A percentile compares a stretch with the other conserved stretches of the same genome.
Conservation (phyloP, 2,329 filamentous ascomycete genomes). For the Endocalyx cinctus region DNA sequence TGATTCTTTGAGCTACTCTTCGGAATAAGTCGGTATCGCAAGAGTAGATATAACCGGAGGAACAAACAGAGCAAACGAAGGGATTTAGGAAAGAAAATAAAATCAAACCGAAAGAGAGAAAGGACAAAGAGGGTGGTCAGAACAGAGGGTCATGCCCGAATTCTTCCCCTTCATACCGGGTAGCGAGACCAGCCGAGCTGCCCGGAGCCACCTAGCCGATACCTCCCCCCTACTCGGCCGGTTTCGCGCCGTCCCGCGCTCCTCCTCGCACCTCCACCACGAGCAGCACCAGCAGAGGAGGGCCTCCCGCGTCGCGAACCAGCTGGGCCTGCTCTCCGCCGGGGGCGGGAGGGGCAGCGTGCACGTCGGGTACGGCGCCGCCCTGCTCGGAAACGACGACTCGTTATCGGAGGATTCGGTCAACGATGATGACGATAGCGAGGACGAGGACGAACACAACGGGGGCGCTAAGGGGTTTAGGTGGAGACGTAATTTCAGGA, state of each 20-base stretch:
- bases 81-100: too few species aligned
- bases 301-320: conserved; percentile 17
- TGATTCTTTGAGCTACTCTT: too few species aligned
- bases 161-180: conserved; percentile 67
- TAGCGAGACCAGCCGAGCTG: conserved; percentile 47
- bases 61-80: too few species aligned
- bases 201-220: conserved; percentile 38
- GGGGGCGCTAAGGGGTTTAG: conserved; percentile 14
- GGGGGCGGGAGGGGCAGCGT: conserved; percentile 44
- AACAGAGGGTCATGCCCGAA: conserved; percentile 46
- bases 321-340: conserved; percentile 34
- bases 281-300: neutral
- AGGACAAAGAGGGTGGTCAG: too few species aligned
- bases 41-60: too few species aligned
- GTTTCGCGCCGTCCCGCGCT: conserved; percentile 52
- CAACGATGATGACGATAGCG: conserved; percentile 18
- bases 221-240: conserved; percentile 59
- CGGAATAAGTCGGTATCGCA: too few species aligned
- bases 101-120: too few species aligned
- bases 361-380: conserved; percentile 52
- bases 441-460: conserved; percentile 22
- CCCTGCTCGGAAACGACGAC: conserved; percentile 31
- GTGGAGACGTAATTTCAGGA: conserved; percentile 24
- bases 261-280: conserved; percentile 11
- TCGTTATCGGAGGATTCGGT: conserved; percentile 26